A percentile compares a stretch with the other conserved stretches of the same genome.
phyloP scores from a whole-genome alignment of 805 yeast genomes.

The Zygosaccharomyces bailii region DNA sequence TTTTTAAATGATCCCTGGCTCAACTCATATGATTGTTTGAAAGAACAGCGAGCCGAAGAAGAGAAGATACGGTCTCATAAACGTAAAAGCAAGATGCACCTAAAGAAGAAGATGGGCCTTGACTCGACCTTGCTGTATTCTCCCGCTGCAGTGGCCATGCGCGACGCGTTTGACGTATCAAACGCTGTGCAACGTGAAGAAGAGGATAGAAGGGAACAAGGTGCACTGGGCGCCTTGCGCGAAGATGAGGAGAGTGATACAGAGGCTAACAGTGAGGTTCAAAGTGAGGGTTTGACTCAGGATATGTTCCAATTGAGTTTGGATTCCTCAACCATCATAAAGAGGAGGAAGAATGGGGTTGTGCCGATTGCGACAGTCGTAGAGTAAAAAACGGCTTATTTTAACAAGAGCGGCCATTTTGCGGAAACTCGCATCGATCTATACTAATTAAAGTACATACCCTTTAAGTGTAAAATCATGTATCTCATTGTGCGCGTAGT shows the following conservation, averaged over 20 bases:
- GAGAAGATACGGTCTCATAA: constrained; percentile 16
- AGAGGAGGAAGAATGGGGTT: constrained; percentile 38
- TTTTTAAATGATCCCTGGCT: constrained; percentile 72
- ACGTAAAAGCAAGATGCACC: constrained; percentile 24
- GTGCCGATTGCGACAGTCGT: constrained; percentile 14
- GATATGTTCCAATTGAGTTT: constrained; percentile 38
- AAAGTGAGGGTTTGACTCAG: constrained; percentile 17
- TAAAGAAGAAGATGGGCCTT: constrained; percentile 14
- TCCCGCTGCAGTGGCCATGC: constrained; percentile 75
- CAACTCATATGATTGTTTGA: constrained; percentile 30
- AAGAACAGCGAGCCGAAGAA: constrained; percentile 10
- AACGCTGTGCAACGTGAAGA: constrained; percentile 82
- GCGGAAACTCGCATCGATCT: too few species aligned
- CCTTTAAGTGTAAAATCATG: too few species aligned
- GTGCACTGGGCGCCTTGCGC: constrained; percentile 22
- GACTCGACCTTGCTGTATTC: constrained; percentile 42
- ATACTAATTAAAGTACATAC: too few species aligned
- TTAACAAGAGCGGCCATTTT: too few species aligned
- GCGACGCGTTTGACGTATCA: constrained; percentile 83
- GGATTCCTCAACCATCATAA: constrained; percentile 40
- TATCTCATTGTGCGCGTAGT: too few species aligned
- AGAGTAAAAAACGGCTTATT: constrained; percentile 3
- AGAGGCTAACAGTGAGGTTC: constrained; percentile 9
- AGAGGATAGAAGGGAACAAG: constrained; percentile 43
- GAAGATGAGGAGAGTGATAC: constrained; percentile 38